phyloP scores from a whole-genome alignment of 176 grass and related monocot species.

The Zea mays region DNA sequence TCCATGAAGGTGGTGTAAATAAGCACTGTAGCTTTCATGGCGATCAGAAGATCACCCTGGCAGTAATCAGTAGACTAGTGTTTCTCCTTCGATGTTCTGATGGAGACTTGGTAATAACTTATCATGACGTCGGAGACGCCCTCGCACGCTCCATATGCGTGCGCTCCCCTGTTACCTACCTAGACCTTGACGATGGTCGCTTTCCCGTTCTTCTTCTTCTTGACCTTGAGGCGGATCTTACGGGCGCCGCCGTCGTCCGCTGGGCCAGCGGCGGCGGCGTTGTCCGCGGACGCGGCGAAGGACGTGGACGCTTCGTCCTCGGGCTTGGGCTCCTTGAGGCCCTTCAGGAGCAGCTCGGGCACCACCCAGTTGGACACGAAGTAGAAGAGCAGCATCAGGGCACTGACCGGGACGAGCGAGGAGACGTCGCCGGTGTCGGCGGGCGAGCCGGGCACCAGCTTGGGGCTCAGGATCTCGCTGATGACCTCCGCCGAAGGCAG shows the following conservation, averaged over 20 bases:
- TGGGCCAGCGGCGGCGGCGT: not conserved
- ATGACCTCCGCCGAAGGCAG: slow-evolving; percentile 38
- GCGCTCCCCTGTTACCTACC: no score
- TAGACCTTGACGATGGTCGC: slow-evolving; percentile 17
- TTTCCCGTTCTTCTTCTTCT: slow-evolving; percentile 42
- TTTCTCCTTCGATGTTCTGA: no score
- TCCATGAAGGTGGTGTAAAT: no score
- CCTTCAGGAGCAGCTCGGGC: slow-evolving; percentile 45
- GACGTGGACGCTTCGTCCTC: no score
- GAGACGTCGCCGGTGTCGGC: slow-evolving; percentile 48
- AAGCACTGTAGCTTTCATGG: no score
- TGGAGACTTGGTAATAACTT: no score
- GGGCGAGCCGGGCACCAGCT: slow-evolving; percentile 45
- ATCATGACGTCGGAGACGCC: no score
- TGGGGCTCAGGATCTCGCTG: slow-evolving; percentile 44
- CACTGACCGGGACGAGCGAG: slow-evolving; percentile 49
- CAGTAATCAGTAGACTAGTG: no score
- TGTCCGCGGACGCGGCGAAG: no score
- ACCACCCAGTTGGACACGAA: slow-evolving; percentile 54
- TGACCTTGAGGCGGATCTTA: slow-evolving; percentile 26
- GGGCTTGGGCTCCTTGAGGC: not conserved
- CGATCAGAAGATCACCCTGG: no score
- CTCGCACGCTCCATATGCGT: no score
- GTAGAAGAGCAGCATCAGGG: slow-evolving; percentile 51
- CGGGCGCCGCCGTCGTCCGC: not conserved